These are phyloP conservation scores for Parathielavia hyrcaniae DNA, from an alignment of 495 filamentous ascomycete genomes.

Conservation along the genomic window DNA sequence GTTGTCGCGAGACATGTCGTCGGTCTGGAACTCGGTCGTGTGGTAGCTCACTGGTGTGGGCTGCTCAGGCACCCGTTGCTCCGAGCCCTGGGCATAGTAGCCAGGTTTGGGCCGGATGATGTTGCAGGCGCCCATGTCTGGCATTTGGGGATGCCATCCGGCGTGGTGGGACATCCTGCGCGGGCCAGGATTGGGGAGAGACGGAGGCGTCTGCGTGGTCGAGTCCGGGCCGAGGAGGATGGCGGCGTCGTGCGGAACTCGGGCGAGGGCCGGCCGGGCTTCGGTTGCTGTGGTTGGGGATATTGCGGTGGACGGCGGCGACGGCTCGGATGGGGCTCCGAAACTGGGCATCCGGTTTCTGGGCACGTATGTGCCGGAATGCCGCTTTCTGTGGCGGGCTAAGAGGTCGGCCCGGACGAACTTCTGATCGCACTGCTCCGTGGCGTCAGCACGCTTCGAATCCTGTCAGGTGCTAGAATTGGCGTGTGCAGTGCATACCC, in stretches of 20 bases:
- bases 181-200: slow-evolving; percentile 22
- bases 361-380: slow-evolving; percentile 85
- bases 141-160: slow-evolving; percentile 34
- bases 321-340: slow-evolving; percentile 38
- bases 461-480: background rate
- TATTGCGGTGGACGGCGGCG: slow-evolving; percentile 23
- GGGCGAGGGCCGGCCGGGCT: slow-evolving; percentile 34
- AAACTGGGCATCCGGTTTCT: slow-evolving; percentile 80
- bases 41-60: slow-evolving; percentile 34
- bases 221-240: slow-evolving; percentile 42
- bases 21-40: slow-evolving; percentile 29
- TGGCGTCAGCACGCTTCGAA: slow-evolving; percentile 1
- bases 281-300: slow-evolving; percentile 31
- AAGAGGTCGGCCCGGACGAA: slow-evolving; percentile 94
- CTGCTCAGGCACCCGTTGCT: slow-evolving; percentile 31
- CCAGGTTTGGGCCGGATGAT: slow-evolving; percentile 42
- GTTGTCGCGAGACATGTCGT: slow-evolving; percentile 40
- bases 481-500: slow-evolving; percentile 27
- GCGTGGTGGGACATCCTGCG: slow-evolving; percentile 20
- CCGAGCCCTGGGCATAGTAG: slow-evolving; percentile 39
- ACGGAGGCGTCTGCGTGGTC: slow-evolving; percentile 26
- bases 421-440: slow-evolving; percentile 59
- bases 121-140: slow-evolving; percentile 34
- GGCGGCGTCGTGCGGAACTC: slow-evolving; percentile 44
- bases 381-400: slow-evolving; percentile 82